Evolutionary conservation across 2,329 filamentous ascomycete genomes (phyloP), one percentile per base, ranked within the genome.

Genomic region (Curvularia eragrostidis): DNA sequence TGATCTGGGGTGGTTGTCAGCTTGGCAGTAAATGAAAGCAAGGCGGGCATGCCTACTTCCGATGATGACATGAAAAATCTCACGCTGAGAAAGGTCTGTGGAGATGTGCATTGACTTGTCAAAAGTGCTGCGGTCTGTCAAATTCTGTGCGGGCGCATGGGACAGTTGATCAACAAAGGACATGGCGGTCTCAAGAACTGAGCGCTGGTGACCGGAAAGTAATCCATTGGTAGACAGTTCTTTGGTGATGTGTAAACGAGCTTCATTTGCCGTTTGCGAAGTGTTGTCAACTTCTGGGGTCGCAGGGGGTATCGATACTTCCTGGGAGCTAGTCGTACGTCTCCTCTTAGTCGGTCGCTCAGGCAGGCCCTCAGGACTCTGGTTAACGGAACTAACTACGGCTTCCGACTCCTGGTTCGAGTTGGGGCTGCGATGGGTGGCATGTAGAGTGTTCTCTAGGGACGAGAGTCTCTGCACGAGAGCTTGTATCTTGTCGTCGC

Each of bases 111-210:
- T 64, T 7, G 63, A 66, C 54, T 64, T 66, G 26, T 68, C 60
- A 48, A 70, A 71, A 5, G 65, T 67, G 48, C 66, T 67, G 18
- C 65, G 62, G 21, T 74, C 69, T 18, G 56, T 65, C 48, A 62
- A 62, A 5, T 57, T 54, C 6, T 69, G 64, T 1, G 61, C 63
- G 15, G 67, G 66, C 7, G 64, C 64, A 24, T 67, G 65, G 0
- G 70, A 69, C 9, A 74, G 39, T 18, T 73, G 67, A 46, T 73
- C 72, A 19, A 73, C 69, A 36, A 74, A 72, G 0, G 68, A 64
- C 10, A 73, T 67, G 5, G 70, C 72, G 0, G 63, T 70, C 48
- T 74, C 68, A 19, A 74, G 64, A n/a, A 70, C 67, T n/a, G 52
- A 66, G 26, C 68, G 65, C 50, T 74, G 71, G 54, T 73, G 64